Conservation (phyloP, 2,329 filamentous ascomycete genomes). For the Aspergillus tamarii region DNA sequence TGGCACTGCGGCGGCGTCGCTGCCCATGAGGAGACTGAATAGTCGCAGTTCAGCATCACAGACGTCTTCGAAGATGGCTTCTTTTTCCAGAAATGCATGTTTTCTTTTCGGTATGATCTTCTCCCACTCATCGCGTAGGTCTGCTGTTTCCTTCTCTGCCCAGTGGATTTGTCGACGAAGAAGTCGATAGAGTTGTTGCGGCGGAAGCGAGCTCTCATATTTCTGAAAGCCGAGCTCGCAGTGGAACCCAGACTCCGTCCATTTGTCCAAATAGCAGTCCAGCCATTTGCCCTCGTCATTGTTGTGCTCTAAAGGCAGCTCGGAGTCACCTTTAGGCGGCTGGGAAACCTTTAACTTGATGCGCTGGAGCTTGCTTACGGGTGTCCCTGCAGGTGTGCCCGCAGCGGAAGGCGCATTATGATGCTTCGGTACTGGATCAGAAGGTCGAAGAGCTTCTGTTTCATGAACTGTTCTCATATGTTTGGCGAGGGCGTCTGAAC, state of each 20-base stretch:
- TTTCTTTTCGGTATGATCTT: conserved; percentile 41
- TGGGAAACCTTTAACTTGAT: conserved; percentile 47
- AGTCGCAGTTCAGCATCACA: conserved; percentile 45
- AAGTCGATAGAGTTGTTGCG: conserved; percentile 48
- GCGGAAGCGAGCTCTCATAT: conserved; percentile 46
- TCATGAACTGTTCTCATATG: conserved; percentile 99
- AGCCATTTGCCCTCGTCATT: conserved; percentile 24
- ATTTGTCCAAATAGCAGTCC: conserved; percentile 39
- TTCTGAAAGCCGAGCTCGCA: conserved; percentile 48
- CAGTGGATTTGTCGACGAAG: conserved; percentile 52
- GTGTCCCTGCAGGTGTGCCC: conserved; percentile 32
- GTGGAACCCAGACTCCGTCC: conserved; percentile 42
- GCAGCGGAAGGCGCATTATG: conserved; percentile 35
- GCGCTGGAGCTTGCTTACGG: conserved; percentile 41
- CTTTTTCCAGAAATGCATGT: conserved; percentile 46
- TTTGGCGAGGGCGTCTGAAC: conserved; percentile 93
- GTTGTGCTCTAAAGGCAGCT: conserved; percentile 32
- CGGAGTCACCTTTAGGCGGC: conserved; percentile 35
- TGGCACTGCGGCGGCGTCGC: conserved; percentile 9
- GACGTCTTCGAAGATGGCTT: conserved; percentile 47
- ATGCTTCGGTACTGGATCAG: conserved; percentile 49
- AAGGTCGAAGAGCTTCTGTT: conserved; percentile 84
- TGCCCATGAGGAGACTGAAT: conserved; percentile 34
- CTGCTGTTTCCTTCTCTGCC: conserved; percentile 48
- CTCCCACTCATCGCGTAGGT: conserved; percentile 46